Percentiles rank a stretch among this genome's conserved stretches.
These are phyloP conservation scores for Astrocystis sublimbata DNA, from an alignment of 495 filamentous ascomycete genomes.

Conservation along the genomic window DNA sequence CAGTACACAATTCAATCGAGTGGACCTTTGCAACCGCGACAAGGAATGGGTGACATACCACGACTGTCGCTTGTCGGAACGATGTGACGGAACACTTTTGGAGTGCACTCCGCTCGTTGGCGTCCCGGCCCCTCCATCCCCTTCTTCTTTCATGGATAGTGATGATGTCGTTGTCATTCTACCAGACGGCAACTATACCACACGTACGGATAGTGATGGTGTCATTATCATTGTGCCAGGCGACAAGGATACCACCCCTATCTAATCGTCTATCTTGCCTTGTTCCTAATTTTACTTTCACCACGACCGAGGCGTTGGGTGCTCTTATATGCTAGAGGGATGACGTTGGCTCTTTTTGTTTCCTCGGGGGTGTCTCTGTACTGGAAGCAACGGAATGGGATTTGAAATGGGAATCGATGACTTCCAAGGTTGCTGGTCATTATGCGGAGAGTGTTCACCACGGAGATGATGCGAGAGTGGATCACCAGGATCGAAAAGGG, in stretches of 20 bases:
- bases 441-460: neutral
- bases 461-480: neutral
- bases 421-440: neutral
- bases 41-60: constrained; percentile 16
- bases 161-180: neutral
- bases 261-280: neutral
- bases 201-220: no score
- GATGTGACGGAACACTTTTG: neutral
- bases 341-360: neutral
- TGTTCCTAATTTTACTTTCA: neutral
- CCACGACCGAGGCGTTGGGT: neutral
- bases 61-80: constrained; percentile 12
- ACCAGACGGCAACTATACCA: no score
- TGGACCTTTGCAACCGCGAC: constrained; percentile 4
- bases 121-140: no score
- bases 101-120: neutral
- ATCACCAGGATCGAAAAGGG: neutral
- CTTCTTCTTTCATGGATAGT: neutral
- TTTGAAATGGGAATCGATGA: neutral
- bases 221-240: neutral
- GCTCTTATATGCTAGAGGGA: neutral
- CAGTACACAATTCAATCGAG: constrained; percentile 4
- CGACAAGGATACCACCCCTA: neutral
- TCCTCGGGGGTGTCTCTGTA: neutral
- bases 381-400: neutral